Percentiles rank a stretch among this genome's conserved stretches.
Conservation (phyloP, 257 asterid genomes). For the Nyctanthes arbortristis region DNA sequence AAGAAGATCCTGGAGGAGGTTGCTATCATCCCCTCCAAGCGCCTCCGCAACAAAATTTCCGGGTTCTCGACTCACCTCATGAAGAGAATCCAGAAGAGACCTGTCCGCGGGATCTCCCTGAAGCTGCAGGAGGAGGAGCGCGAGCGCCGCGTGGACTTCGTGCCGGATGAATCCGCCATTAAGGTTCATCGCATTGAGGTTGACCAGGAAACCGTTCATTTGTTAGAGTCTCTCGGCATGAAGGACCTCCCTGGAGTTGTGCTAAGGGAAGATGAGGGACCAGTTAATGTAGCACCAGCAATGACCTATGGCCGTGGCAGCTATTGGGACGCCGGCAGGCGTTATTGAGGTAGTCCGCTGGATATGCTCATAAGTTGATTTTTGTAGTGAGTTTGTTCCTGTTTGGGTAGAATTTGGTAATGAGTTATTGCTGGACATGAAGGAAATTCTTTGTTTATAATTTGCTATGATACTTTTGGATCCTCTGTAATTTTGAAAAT, state of each 20-base stretch:
- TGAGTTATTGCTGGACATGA: neutral
- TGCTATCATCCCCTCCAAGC: conserved; percentile 28
- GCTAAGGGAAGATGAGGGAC: conserved; percentile 17
- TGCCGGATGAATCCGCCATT: conserved; percentile 23
- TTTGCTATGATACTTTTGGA: neutral
- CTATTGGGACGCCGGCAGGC: too few species aligned
- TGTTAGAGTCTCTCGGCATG: conserved; percentile 23
- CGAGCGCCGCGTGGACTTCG: conserved; percentile 26
- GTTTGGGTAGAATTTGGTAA: neutral
- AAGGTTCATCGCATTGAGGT: conserved; percentile 17
- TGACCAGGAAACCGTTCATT: conserved; percentile 22
- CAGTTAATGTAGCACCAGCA: neutral
- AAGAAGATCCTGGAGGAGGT: conserved; percentile 25
- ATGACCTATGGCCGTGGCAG: conserved; percentile 19
- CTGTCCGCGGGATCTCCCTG: conserved; percentile 25
- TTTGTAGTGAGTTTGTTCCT: neutral
- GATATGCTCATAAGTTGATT: neutral
- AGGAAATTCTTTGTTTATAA: neutral
- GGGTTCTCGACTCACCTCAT: conserved; percentile 28
- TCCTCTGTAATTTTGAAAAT: neutral
- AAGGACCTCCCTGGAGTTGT: conserved; percentile 24
- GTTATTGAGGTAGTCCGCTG: neutral
- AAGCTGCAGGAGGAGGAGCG: conserved; percentile 30
- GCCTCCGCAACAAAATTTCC: conserved; percentile 25
- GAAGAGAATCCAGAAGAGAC: conserved; percentile 26